phyloP scores from a whole-genome alignment of 441 rosid species.

The Brassica balearica region DNA sequence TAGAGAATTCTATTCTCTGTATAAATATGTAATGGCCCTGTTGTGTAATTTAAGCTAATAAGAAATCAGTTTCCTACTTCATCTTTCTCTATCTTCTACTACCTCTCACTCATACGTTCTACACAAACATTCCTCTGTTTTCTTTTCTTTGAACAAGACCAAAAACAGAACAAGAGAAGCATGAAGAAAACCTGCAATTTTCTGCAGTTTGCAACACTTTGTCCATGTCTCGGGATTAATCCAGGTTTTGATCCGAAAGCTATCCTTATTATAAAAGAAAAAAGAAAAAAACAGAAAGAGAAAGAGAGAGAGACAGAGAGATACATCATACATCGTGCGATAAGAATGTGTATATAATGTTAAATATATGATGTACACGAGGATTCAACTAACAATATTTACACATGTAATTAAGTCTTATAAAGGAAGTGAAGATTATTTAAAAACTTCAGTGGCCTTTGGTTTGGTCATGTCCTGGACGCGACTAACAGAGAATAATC shows the following conservation, averaged over 20 bases:
- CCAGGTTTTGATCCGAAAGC: neutral
- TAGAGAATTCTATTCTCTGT: too few relatives aligned
- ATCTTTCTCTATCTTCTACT: too few relatives aligned
- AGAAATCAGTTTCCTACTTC: too few relatives aligned
- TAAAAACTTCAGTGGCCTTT: conserved; percentile 13
- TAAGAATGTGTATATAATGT: neutral
- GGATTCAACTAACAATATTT: conserved; percentile 30
- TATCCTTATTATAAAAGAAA: neutral
- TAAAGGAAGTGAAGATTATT: conserved; percentile 20
- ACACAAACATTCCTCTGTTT: too few relatives aligned
- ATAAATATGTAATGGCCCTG: too few relatives aligned
- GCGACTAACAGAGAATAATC: conserved; percentile 27
- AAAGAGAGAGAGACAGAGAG: neutral
- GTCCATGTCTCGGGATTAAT: neutral
- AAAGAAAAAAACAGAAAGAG: neutral
- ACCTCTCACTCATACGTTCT: too few relatives aligned
- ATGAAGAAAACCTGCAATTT: too few relatives aligned
- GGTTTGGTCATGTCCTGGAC: conserved; percentile 24
- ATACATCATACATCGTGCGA: neutral
- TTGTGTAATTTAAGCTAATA: too few relatives aligned
- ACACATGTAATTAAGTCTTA: neutral
- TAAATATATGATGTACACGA: conserved; percentile 25
- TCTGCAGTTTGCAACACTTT: neutral
- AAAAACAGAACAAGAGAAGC: too few relatives aligned
- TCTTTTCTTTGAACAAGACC: too few relatives aligned